Conservation (phyloP, 495 filamentous ascomycete genomes). For the Parmelia sp. region DNA sequence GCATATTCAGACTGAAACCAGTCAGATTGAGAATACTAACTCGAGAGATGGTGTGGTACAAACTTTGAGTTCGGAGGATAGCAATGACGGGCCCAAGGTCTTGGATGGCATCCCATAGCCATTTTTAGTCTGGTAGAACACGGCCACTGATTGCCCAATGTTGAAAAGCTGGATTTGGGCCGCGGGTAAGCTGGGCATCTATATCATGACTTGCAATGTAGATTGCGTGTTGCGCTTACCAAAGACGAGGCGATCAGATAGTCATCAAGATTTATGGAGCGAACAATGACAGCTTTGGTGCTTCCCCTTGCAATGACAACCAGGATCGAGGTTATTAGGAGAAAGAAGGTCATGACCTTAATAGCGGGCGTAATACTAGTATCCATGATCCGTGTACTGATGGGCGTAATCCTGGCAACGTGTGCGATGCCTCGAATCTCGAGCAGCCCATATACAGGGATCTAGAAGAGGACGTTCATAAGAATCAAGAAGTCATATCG, state of each 20-base stretch:
- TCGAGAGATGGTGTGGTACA: not conserved
- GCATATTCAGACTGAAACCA: constrained; percentile 5
- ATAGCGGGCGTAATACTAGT: not conserved
- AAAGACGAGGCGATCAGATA: constrained; percentile 7
- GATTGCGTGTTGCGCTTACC: not conserved
- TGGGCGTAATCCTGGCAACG: not conserved
- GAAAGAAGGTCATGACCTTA: not conserved
- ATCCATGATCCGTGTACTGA: not conserved
- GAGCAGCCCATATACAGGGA: not conserved
- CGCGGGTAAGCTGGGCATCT: not conserved
- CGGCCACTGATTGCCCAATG: constrained; percentile 10
- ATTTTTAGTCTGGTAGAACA: not conserved
- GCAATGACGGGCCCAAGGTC: not conserved
- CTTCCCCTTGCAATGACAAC: not conserved
- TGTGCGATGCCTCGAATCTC: not conserved
- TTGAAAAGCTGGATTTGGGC: constrained; percentile 2
- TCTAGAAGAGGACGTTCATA: not conserved
- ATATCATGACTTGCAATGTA: not conserved
- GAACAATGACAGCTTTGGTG: constrained; percentile 12
- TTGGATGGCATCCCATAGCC: constrained; percentile 1
- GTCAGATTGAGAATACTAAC: not conserved
- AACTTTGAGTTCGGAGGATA: constrained; percentile 7
- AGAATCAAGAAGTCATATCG: not conserved
- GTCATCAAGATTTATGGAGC: constrained; percentile 7
- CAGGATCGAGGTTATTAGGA: constrained; percentile 1